Evolutionary conservation across 2,329 filamentous ascomycete genomes (phyloP), one percentile per base, ranked within the genome.

Genomic region (Cordyceps cateniannulata): DNA sequence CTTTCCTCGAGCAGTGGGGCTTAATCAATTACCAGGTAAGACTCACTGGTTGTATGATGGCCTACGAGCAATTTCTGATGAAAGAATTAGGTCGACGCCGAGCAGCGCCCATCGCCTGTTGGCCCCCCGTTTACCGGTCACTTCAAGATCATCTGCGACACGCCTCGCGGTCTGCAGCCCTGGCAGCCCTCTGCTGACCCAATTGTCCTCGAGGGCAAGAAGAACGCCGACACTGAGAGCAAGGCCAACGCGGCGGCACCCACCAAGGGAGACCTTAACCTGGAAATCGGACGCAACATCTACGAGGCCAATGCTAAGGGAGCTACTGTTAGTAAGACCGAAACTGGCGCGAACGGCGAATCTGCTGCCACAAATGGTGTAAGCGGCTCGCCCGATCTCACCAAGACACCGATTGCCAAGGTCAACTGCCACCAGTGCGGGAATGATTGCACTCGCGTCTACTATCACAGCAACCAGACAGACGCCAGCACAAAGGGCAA

Each of bases 1-100:
- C 92, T 18, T 99, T 99, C 77, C 82, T 99, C 40, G 95, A 99
- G 77, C 93, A 98, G 73, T 99, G 95, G 95, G 95, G 95, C 8
- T 80, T 99, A 69, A 97, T 99, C 74, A 99, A 99, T 76, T 99
- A 99, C 72, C 95, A 99, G 81, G 93, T 96, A 81, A 49, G 62
- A 62, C 9, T 48, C 24, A 45, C 2, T 24, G 9, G 6, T n/a
- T 52, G 42, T 18, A 29, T 27, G 2, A 35, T 18, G 14, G 3
- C 3, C 1, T 8, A 25, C 9, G 38, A 12, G 20, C 4, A 45
- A 12, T 48, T 7, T 9, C 44, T 57, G 14, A 48, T 14, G 27
- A 3, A 25, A 47, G 10, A 6, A 45, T 25, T 16, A 98, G 93
- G 93, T 99, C 69, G 95, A 99, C 75, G 91, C 93, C 32, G 93